phyloP scores from a whole-genome alignment of 805 yeast genomes.

The Yueomyces sp. region DNA sequence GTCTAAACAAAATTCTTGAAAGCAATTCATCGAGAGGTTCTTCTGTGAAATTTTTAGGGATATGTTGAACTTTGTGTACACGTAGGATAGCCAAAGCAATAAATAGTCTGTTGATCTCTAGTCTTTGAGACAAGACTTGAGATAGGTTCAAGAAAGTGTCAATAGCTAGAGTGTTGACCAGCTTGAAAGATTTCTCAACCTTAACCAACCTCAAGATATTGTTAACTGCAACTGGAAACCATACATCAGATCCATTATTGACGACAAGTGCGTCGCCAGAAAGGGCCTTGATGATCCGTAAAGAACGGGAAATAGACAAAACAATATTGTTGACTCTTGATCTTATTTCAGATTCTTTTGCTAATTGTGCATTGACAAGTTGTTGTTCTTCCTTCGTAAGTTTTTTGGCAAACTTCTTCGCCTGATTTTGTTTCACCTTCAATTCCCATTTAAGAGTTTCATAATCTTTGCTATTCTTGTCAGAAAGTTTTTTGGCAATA shows the following conservation, averaged over 20 bases:
- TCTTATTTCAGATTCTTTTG: constrained; percentile 48
- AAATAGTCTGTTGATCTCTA: constrained; percentile 36
- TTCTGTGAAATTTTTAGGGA: constrained; percentile 33
- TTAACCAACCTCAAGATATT: constrained; percentile 34
- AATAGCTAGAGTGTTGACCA: constrained; percentile 33
- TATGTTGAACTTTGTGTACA: constrained; percentile 31
- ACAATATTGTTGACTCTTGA: constrained; percentile 27
- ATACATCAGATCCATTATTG: constrained; percentile 49
- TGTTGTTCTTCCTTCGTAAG: constrained; percentile 66
- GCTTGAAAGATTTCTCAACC: constrained; percentile 19
- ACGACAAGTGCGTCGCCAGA: constrained; percentile 34
- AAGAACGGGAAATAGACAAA: constrained; percentile 32
- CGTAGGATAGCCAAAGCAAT: constrained; percentile 64
- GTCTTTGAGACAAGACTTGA: constrained; percentile 34
- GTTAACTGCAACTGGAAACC: constrained; percentile 62
- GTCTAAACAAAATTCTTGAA: constrained; percentile 57
- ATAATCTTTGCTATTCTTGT: constrained; percentile 71
- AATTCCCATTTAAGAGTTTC: constrained; percentile 87
- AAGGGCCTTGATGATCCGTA: constrained; percentile 42
- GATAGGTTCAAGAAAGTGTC: constrained; percentile 44
- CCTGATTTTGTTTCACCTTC: constrained; percentile 60
- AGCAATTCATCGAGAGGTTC: constrained; percentile 43
- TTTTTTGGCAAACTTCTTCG: constrained; percentile 38
- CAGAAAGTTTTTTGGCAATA: constrained; percentile 33
- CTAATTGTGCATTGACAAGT: constrained; percentile 47